phyloP scores from a whole-genome alignment of 805 yeast species.

The Allodekkera sacchari region DNA sequence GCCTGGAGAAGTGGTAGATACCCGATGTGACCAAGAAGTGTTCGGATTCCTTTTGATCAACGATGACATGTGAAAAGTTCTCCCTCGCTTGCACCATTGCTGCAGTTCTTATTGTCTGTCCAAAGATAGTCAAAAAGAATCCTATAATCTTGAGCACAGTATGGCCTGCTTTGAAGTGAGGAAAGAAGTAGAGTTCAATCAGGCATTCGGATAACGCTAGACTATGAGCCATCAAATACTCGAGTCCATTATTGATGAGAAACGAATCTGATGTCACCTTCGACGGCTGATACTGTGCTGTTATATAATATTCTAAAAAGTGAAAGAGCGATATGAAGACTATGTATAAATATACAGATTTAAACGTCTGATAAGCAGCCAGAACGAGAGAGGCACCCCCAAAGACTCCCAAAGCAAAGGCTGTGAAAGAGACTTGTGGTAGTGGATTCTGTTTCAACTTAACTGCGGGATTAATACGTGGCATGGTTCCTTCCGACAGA shows the following conservation, averaged over 20 bases:
- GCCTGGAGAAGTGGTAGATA: conserved; percentile 58
- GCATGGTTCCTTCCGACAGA: too few species aligned
- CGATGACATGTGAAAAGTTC: conserved; percentile 79
- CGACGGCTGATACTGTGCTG: conserved; percentile 63
- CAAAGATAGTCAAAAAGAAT: conserved; percentile 35
- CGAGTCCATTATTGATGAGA: conserved; percentile 53
- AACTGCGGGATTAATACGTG: conserved; percentile 3
- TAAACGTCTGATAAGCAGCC: conserved; percentile 20
- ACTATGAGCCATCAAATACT: conserved; percentile 49
- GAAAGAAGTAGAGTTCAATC: conserved; percentile 34
- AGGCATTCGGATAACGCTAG: conserved; percentile 44
- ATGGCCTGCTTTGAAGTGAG: conserved; percentile 28
- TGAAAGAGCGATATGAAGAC: conserved; percentile 58
- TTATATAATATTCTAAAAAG: conserved; percentile 70
- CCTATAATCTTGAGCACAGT: conserved; percentile 33
- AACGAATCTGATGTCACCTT: conserved; percentile 67
- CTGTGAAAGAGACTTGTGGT: conserved; percentile 34
- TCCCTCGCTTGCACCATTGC: conserved; percentile 87
- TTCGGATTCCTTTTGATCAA: conserved; percentile 36
- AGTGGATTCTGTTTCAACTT: conserved; percentile 30
- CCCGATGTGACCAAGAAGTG: conserved; percentile 73
- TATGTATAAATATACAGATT: conserved; percentile 36
- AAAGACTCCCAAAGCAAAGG: conserved; percentile 34
- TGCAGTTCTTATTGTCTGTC: conserved; percentile 60
- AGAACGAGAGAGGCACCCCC: conserved; percentile 32